Percentiles rank a stretch among this genome's conserved stretches.
Conservation (phyloP, 2,329 filamentous ascomycete genomes). For the Alternaria sp. region DNA sequence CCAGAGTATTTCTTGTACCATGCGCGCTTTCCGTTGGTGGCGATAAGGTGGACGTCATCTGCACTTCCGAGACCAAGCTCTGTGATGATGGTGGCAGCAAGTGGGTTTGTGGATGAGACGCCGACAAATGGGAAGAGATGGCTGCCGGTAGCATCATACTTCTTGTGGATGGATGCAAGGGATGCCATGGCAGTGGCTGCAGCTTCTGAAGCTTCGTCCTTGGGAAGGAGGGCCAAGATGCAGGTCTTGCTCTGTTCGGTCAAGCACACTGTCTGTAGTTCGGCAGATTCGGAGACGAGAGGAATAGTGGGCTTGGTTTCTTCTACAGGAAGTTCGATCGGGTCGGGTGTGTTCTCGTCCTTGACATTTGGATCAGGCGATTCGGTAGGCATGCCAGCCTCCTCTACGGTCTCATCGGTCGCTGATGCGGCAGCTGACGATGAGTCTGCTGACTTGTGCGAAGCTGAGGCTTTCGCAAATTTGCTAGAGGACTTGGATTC, state of each 20-base stretch:
- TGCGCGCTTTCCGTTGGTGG: slow-evolving; percentile 80
- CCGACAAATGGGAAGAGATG: slow-evolving; percentile 85
- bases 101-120: slow-evolving; percentile 68
- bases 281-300: slow-evolving; percentile 66
- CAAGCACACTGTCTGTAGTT: slow-evolving; percentile 75
- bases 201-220: slow-evolving; percentile 56
- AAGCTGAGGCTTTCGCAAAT: slow-evolving; percentile 59
- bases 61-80: slow-evolving; percentile 65
- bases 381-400: slow-evolving; percentile 58
- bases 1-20: slow-evolving; percentile 83
- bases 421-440: slow-evolving; percentile 55
- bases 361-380: slow-evolving; percentile 59
- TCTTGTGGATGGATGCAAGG: slow-evolving; percentile 76
- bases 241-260: slow-evolving; percentile 80
- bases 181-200: slow-evolving; percentile 52
- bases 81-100: slow-evolving; percentile 61
- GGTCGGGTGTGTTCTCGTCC: slow-evolving; percentile 53
- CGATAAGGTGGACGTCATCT: slow-evolving; percentile 72
- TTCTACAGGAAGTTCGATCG: slow-evolving; percentile 60
- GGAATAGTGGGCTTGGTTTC: slow-evolving; percentile 66
- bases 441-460: slow-evolving; percentile 58
- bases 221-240: slow-evolving; percentile 66
- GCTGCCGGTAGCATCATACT: slow-evolving; percentile 69
- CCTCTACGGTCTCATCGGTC: slow-evolving; percentile 58
- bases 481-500: slow-evolving; percentile 56